Evolutionary conservation across 2,329 filamentous ascomycete genomes (phyloP).

Genomic region (Harringtonia aguacate): DNA sequence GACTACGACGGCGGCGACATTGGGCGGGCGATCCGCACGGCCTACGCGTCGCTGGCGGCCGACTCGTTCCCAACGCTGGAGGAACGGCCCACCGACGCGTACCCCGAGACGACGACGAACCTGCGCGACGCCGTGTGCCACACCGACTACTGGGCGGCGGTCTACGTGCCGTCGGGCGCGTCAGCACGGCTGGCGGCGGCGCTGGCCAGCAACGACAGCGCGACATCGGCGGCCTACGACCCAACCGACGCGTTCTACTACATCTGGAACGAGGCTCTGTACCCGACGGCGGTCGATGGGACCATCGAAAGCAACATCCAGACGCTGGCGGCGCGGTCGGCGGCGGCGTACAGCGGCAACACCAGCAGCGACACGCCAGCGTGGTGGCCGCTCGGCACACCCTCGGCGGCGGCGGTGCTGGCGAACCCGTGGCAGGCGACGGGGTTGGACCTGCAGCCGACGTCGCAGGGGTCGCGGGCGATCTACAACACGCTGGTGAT

Average conservation of each 20-base stretch:
- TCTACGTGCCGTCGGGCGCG: conserved; percentile 21
- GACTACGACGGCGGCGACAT: conserved; percentile 21
- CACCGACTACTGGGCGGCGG: conserved; percentile 24
- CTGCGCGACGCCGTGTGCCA: conserved; percentile 24
- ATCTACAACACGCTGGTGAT: conserved; percentile 31
- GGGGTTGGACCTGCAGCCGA: conserved; percentile 20
- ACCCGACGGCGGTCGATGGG: conserved; percentile 19
- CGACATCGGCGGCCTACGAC: conserved; percentile 18
- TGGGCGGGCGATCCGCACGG: conserved; percentile 16
- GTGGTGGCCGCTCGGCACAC: conserved; percentile 14
- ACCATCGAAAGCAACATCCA: conserved; percentile 18
- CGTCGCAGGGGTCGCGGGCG: conserved; percentile 22
- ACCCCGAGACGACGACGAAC: conserved; percentile 12
- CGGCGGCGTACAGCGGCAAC: conserved; percentile 12
- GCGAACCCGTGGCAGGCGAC: conserved; percentile 22
- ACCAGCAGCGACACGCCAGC: conserved; percentile 13
- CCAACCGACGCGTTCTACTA: conserved; percentile 21
- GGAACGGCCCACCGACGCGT: conserved; percentile 15
- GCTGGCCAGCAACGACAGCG: conserved; percentile 12
- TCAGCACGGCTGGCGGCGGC: conserved; percentile 21
- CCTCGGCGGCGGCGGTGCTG: conserved; percentile 1
- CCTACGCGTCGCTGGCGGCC: conserved; percentile 21
- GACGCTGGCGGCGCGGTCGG: conserved; percentile 4
- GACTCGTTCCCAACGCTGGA: conserved; percentile 21
- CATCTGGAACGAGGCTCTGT: conserved; percentile 27